These are phyloP conservation scores for Boletus rufocinnamomeus DNA, from an alignment of 768 basidiomycete species.

Conservation along the genomic window DNA sequence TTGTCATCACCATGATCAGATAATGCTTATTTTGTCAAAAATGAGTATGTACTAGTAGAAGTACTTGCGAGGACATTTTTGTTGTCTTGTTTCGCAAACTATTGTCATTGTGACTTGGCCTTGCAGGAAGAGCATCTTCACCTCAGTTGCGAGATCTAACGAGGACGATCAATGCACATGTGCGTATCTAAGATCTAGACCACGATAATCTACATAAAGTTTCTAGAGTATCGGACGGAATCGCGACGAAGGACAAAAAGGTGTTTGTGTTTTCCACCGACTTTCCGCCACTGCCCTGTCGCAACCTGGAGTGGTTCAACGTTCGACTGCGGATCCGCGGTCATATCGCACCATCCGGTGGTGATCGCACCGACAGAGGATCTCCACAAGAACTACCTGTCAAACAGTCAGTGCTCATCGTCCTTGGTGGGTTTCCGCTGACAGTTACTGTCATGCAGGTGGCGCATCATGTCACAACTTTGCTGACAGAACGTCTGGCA, in stretches of 20 bases:
- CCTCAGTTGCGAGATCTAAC: not conserved
- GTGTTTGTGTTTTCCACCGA: not conserved
- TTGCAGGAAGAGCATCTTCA: not conserved
- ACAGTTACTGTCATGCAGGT: not conserved
- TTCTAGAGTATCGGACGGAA: not conserved
- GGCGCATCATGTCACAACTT: not conserved
- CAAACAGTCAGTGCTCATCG: not conserved
- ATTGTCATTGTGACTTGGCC: not conserved
- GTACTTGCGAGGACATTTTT: conserved; percentile 11
- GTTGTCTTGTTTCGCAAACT: not conserved
- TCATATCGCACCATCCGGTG: conserved; percentile 14
- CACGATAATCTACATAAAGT: not conserved
- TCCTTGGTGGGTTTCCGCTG: not conserved
- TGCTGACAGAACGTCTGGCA: not conserved
- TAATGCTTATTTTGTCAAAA: conserved; percentile 9
- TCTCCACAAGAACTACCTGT: not conserved
- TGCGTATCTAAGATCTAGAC: not conserved
- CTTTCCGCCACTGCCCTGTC: not conserved
- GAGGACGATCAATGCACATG: not conserved
- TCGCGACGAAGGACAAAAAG: not conserved
- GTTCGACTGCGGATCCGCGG: conserved; percentile 19
- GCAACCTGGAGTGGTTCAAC: not conserved
- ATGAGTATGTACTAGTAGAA: conserved; percentile 11
- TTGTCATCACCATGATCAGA: not conserved
- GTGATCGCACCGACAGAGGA: not conserved